Conservation (phyloP, 75 land plant genomes). For the Azolla pinnata region DNA sequence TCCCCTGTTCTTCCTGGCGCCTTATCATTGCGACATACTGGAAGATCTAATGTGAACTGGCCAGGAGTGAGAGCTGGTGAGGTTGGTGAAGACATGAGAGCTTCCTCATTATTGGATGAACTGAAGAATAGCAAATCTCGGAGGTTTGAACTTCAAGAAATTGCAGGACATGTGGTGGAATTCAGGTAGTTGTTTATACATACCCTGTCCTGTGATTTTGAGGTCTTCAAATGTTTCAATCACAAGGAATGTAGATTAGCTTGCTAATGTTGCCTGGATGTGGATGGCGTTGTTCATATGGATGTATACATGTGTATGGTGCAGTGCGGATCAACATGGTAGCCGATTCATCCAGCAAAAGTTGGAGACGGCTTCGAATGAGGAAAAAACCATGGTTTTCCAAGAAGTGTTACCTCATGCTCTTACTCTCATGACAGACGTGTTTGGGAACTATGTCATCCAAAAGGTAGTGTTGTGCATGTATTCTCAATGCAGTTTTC, state of each 20-base stretch:
- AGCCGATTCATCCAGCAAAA: slow-evolving; percentile 99
- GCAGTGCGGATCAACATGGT: slow-evolving; percentile 98
- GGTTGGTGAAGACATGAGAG: slow-evolving; percentile 41
- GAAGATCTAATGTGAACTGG: slow-evolving; percentile 53
- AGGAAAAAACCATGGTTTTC: slow-evolving; percentile 87
- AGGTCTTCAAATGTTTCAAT: too few species aligned
- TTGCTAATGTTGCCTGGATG: too few species aligned
- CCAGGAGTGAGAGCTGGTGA: slow-evolving; percentile 47
- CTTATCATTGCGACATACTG: slow-evolving; percentile 16
- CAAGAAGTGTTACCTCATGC: slow-evolving; percentile 87
- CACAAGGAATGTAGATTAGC: too few species aligned
- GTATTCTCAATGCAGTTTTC: too few species aligned
- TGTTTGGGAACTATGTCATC: slow-evolving; percentile 97
- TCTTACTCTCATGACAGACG: slow-evolving; percentile 83
- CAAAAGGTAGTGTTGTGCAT: slow-evolving; percentile 84
- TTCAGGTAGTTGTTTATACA: slow-evolving; percentile 62
- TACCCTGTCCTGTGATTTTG: neutral
- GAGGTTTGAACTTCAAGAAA: slow-evolving; percentile 85
- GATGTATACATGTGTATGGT: too few species aligned
- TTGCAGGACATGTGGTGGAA: slow-evolving; percentile 85
- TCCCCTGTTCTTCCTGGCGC: slow-evolving; percentile 37
- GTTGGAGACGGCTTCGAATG: slow-evolving; percentile 57
- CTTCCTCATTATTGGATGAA: slow-evolving; percentile 72
- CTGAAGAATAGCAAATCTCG: slow-evolving; percentile 61
- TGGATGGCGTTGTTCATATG: too few species aligned